Percentiles rank a stretch among this genome's conserved stretches.
These are phyloP conservation scores for Vitis labrusca DNA, from an alignment of 164 flowering plant species.

Conservation along the genomic window DNA sequence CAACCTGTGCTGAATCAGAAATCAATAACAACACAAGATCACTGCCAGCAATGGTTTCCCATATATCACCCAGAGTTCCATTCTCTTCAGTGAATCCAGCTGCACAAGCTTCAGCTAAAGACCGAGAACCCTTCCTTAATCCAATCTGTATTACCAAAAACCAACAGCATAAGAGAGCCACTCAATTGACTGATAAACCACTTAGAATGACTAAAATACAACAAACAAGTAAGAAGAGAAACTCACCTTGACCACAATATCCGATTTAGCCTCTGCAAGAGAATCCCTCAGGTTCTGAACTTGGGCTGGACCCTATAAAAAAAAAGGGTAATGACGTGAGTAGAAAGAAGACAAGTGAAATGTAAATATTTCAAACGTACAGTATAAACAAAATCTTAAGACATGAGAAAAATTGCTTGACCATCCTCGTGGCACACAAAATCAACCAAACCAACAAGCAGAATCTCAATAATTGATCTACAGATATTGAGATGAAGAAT, in stretches of 20 bases:
- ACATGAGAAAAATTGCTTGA: too few species aligned
- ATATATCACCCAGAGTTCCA: slow-evolving; percentile 93
- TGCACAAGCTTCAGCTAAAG: slow-evolving; percentile 88
- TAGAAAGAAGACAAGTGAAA: background rate
- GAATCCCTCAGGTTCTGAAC: slow-evolving; percentile 95
- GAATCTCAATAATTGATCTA: too few species aligned
- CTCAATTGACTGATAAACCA: too few species aligned
- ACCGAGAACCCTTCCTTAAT: slow-evolving; percentile 84
- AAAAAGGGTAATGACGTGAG: background rate
- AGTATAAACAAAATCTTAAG: too few species aligned
- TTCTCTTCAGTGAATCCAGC: slow-evolving; percentile 90
- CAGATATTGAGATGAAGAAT: too few species aligned
- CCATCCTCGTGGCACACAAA: too few species aligned
- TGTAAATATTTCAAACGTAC: background rate
- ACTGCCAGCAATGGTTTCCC: slow-evolving; percentile 80
- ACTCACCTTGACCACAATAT: slow-evolving; percentile 84
- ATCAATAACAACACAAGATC: slow-evolving; percentile 89
- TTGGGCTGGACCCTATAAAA: slow-evolving; percentile 88
- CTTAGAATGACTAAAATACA: too few species aligned
- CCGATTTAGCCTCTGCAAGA: slow-evolving; percentile 83
- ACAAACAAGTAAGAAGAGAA: background rate
- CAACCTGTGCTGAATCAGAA: slow-evolving; percentile 98
- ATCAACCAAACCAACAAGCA: too few species aligned
- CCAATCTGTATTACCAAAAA: slow-evolving; percentile 54
- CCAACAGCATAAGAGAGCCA: background rate